Conservation (phyloP, 2,329 filamentous ascomycete species). For the Sphaerostilbella broomeana region DNA sequence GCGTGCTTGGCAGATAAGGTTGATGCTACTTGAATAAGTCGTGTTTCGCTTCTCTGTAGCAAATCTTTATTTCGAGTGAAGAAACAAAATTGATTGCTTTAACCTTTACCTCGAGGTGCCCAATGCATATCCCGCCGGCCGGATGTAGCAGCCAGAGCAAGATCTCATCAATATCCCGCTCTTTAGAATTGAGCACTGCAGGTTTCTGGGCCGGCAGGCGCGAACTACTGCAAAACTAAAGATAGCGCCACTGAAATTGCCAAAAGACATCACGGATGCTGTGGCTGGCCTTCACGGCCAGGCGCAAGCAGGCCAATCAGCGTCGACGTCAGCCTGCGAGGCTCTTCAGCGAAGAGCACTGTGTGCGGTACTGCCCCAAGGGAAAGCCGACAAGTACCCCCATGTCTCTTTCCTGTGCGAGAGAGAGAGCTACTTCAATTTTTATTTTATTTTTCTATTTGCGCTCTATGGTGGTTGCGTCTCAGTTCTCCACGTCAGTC, state of each 20-base stretch:
- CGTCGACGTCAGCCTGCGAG: conserved; percentile 2
- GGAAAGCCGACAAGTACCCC: conserved; percentile 7
- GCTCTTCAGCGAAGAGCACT: conserved; percentile 3
- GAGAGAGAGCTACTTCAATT: background rate
- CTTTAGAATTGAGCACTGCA: no score
- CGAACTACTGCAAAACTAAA: no score
- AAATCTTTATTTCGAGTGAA: no score
- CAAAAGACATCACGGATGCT: background rate
- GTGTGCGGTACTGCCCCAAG: conserved; percentile 12
- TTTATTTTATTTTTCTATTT: background rate
- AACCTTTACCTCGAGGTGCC: no score
- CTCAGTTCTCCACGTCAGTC: conserved; percentile 11
- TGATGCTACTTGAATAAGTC: no score
- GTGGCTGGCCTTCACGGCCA: conserved; percentile 5
- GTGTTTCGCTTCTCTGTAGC: no score
- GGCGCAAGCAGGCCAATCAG: conserved; percentile 1
- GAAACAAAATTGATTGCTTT: no score
- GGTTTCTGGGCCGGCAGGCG: no score
- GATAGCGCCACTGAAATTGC: background rate
- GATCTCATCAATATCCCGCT: no score
- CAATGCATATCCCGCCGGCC: no score
- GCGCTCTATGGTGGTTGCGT: background rate
- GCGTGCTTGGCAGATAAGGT: no score
- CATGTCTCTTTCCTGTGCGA: conserved; percentile 1
- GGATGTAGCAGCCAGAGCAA: no score